Conservation (phyloP, 768 basidiomycete species). For the Piloderma croceum region DNA sequence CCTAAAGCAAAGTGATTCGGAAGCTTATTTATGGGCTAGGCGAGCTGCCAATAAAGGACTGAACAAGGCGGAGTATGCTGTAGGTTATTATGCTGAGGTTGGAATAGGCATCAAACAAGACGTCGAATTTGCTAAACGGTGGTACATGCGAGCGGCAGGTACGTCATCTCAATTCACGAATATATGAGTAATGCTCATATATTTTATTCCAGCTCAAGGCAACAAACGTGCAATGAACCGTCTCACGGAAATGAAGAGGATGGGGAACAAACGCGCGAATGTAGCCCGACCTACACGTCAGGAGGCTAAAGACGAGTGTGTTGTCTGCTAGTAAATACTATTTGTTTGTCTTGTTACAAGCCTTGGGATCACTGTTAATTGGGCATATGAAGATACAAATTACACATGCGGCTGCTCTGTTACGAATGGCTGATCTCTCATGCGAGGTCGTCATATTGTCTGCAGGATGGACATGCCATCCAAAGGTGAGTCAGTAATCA, state of each 20-base stretch:
- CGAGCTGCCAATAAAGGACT: conserved; percentile 94
- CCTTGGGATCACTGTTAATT: too few species aligned
- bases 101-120: conserved; percentile 98
- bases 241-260: conserved; percentile 90
- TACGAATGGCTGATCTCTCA: too few species aligned
- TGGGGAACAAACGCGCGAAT: conserved; percentile 69
- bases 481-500: too few species aligned
- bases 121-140: conserved; percentile 90
- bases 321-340: conserved; percentile 50
- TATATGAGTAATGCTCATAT: not conserved
- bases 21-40: conserved; percentile 98
- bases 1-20: conserved; percentile 94
- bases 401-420: too few species aligned
- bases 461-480: too few species aligned
- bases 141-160: conserved; percentile 99
- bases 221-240: conserved; percentile 97
- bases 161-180: conserved; percentile 22
- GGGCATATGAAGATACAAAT: too few species aligned
- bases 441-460: too few species aligned
- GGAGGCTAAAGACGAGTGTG: conserved; percentile 91
- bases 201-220: conserved; percentile 71
- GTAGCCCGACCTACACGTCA: conserved; percentile 85
- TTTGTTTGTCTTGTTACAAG: conserved; percentile 3
- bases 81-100: conserved; percentile 96
- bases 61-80: conserved; percentile 97